Conservation (phyloP, 805 yeast genomes). For the Candida qinlingensis region DNA sequence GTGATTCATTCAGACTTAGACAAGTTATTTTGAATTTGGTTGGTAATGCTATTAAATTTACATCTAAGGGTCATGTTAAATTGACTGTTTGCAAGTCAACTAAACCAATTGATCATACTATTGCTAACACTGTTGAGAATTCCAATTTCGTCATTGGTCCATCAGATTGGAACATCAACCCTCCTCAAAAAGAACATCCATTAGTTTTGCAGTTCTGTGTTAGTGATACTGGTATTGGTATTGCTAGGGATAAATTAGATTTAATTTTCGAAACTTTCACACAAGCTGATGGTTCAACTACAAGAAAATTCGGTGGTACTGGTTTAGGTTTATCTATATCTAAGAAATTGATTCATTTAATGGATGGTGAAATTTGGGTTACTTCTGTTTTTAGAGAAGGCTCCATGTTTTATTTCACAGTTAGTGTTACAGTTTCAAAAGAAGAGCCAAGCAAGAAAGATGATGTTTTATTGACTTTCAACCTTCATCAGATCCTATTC, state of each 20-base stretch:
- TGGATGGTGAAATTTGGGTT: slow-evolving; percentile 96
- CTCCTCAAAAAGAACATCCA: slow-evolving; percentile 23
- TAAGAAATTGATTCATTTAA: slow-evolving; percentile 76
- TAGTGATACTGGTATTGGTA: slow-evolving; percentile 88
- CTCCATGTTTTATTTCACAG: slow-evolving; percentile 77
- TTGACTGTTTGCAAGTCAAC: slow-evolving; percentile 62
- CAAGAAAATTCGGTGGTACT: slow-evolving; percentile 90
- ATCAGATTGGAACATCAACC: slow-evolving; percentile 17
- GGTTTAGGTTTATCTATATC: slow-evolving; percentile 87
- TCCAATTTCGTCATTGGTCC: slow-evolving; percentile 25
- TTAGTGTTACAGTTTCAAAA: slow-evolving; percentile 69
- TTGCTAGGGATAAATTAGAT: slow-evolving; percentile 77
- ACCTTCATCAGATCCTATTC: slow-evolving; percentile 62
- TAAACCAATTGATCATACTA: slow-evolving; percentile 19
- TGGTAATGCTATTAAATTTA: slow-evolving; percentile 87
- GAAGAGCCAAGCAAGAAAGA: slow-evolving; percentile 55
- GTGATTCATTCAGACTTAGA: slow-evolving; percentile 83
- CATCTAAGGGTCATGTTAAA: slow-evolving; percentile 76
- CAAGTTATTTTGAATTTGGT: slow-evolving; percentile 83
- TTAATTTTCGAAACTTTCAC: slow-evolving; percentile 86
- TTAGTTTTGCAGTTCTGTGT: slow-evolving; percentile 74
- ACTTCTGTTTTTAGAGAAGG: slow-evolving; percentile 76
- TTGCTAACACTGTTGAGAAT: slow-evolving; percentile 23
- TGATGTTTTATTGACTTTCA: slow-evolving; percentile 68
- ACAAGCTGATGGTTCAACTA: slow-evolving; percentile 91